Evolutionary conservation across 2,329 filamentous ascomycete genomes (phyloP).

Genomic region (Alternaria solani): DNA sequence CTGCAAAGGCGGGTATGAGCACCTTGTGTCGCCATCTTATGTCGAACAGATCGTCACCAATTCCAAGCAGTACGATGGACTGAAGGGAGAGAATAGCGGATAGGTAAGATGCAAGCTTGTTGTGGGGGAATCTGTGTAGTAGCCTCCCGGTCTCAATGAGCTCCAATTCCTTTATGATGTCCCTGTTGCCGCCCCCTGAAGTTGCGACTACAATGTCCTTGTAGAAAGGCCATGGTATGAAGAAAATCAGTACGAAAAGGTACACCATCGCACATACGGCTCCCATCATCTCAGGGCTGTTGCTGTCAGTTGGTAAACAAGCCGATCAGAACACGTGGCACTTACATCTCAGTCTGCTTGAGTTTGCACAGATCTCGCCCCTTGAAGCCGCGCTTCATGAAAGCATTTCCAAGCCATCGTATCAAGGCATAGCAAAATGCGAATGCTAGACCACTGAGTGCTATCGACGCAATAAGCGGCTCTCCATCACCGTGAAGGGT

Average conservation of each 20-base stretch:
- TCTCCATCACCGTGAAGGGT: conserved; percentile 85
- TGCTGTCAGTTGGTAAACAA: conserved; percentile 25
- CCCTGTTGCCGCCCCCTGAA: conserved; percentile 89
- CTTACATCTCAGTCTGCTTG: conserved; percentile 76
- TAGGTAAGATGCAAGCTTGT: conserved; percentile 94
- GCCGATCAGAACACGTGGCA: conserved; percentile 13
- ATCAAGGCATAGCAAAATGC: conserved; percentile 84
- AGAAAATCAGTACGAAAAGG: conserved; percentile 84
- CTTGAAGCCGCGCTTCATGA: conserved; percentile 87
- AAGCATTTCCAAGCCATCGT: conserved; percentile 89
- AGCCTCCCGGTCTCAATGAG: conserved; percentile 83
- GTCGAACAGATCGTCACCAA: conserved; percentile 96
- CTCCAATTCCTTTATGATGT: conserved; percentile 77
- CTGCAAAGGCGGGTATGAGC: conserved; percentile 93
- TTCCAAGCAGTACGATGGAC: conserved; percentile 86
- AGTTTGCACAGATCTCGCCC: conserved; percentile 87
- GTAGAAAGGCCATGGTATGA: conserved; percentile 97
- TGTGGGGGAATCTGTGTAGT: conserved; percentile 91
- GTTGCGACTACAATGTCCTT: conserved; percentile 97
- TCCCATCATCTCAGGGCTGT: conserved; percentile 91
- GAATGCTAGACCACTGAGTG: conserved; percentile 86
- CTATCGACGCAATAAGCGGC: conserved; percentile 85
- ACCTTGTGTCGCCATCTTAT: conserved; percentile 99
- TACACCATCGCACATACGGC: conserved; percentile 93
- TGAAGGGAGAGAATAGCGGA: conserved; percentile 94